Base-by-base conservation (phyloP, 805 yeast species). In the Cyberlindnera veronae region DNA sequence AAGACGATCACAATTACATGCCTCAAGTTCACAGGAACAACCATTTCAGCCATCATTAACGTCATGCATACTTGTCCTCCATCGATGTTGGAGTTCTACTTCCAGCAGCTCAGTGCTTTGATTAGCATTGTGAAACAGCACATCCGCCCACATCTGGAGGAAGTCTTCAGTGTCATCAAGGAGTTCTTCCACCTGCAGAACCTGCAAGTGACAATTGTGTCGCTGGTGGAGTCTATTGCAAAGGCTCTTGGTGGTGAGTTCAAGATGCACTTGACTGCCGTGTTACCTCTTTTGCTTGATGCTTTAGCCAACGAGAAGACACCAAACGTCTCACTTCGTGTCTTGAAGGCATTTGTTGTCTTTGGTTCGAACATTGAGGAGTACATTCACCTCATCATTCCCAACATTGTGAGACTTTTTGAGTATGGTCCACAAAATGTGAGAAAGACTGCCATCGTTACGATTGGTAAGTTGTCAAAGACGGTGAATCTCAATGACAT, bases 331-430 rank as follows among this genome's bases (percentile, higher is more conserved):
- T 74, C 91, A 0, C 64, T 82, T 21, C 81, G 85, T 49, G 95
- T 89, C 0, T 68, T 93, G 53, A 79, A 80, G 51, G 84, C 95
- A 10, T 76, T 93, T 54, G 91, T 88, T 6, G 81, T 84, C 0
- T 88, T 93, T 62, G 97, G 96, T 1, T 69, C 84, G 19, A 87
- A 85, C 55, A 72, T 91, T 34, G 97, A 91, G 48, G 97, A 93
- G 45, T 87, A 85, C 53, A 76, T 84, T 4, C 96, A 89, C 57
- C 72, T 91, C 42, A 76, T 91, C 19, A 73, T 93, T n/a, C 97
- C 98, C 0, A 83, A 83, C 38, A 71, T 90, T 19, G 91, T 91
- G 1, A 74, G 79, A 44, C 64, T 91, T 66, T 83, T 90, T 54
- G 96, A 93, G 55, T 76, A 67, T 46, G 80, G 89, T 1, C 66